Conservation (phyloP, 192 early-diverging fungal species). For the Coemansia sp. region DNA sequence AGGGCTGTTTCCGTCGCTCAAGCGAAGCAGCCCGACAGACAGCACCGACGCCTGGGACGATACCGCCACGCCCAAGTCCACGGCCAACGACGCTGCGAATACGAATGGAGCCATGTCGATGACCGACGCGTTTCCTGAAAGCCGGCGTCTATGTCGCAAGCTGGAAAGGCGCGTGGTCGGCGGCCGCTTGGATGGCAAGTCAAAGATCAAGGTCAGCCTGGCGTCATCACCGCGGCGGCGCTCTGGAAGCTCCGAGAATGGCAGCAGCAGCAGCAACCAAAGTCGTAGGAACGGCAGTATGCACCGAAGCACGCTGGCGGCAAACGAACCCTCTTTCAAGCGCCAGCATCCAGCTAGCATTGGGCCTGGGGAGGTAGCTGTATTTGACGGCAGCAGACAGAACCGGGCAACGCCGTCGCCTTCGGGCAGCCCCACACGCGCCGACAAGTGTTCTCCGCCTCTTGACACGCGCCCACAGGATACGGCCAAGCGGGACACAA, state of each 20-base stretch:
- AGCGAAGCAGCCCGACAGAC: neutral
- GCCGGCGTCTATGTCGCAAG: slow-evolving; percentile 29
- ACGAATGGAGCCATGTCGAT: slow-evolving; percentile 12
- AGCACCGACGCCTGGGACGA: neutral
- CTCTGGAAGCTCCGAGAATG: neutral
- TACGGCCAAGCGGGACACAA: too few species aligned
- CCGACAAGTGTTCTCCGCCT: too few species aligned
- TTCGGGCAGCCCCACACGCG: too few species aligned
- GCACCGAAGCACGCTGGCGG: too few species aligned
- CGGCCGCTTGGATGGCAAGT: slow-evolving; percentile 1
- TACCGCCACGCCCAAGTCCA: neutral
- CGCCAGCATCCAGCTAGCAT: too few species aligned
- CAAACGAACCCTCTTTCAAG: too few species aligned
- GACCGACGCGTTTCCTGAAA: slow-evolving; percentile 41
- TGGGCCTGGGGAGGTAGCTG: too few species aligned
- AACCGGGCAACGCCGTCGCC: too few species aligned
- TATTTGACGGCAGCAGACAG: too few species aligned
- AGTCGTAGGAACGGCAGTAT: too few species aligned
- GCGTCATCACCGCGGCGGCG: neutral
- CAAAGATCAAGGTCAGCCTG: slow-evolving; percentile 14
- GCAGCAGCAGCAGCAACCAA: neutral
- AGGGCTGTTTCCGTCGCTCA: neutral
- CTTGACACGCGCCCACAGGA: too few species aligned
- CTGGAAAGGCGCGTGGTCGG: slow-evolving; percentile 2
- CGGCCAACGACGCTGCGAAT: neutral